Evolutionary conservation across 805 yeast species (phyloP), one percentile per base, ranked within the genome.

Genomic region (Candida dajiaensis): DNA sequence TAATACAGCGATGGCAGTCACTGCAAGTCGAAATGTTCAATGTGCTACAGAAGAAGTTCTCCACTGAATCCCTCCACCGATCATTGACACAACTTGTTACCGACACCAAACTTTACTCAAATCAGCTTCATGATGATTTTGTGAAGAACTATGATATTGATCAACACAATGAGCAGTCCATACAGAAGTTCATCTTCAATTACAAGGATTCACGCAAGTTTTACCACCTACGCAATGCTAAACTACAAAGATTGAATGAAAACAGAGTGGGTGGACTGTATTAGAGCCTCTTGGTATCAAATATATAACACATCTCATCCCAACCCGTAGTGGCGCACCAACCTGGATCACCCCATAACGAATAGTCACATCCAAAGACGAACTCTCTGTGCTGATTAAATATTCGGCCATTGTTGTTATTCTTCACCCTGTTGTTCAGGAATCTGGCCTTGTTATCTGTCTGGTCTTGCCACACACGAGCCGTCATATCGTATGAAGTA

Each of bases 251-350:
- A 23, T 67, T 81, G 68, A 55, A 59, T n/a, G 64, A 62, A 41
- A 50, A 57, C 21, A 49, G 60, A 41, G 46, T 61, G 1, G 57
- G 55, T 35, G 63, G 62, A 0, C n/a, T 50, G 16, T 47, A 43
- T 39, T 29, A 43, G 39, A 36, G 23, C 45, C 77, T 59, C 56
- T 78, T 76, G 1, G 86, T 78, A 55, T 85, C 89, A 95, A 96
- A 94, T 8, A 94, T 76, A 61, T 85, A 83, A 7, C 89, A 83
- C 85, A 88, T 89, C 60, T 92, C 96, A 68, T 92, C 99, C 96
- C 97, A 92, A 2, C 96, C 97, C 0, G 90, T 83, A 15, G 96
- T 83, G 10, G 94, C 95, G 16, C 85, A 89, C 89, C 94, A 90
- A 1, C 97, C 97, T 1, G 94, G 95, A 55, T 81, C 83, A 3